Percentiles rank a stretch among this genome's conserved stretches.
These are phyloP conservation scores for Exsudoporus frostii DNA, from an alignment of 768 basidiomycete species.

Conservation along the genomic window DNA sequence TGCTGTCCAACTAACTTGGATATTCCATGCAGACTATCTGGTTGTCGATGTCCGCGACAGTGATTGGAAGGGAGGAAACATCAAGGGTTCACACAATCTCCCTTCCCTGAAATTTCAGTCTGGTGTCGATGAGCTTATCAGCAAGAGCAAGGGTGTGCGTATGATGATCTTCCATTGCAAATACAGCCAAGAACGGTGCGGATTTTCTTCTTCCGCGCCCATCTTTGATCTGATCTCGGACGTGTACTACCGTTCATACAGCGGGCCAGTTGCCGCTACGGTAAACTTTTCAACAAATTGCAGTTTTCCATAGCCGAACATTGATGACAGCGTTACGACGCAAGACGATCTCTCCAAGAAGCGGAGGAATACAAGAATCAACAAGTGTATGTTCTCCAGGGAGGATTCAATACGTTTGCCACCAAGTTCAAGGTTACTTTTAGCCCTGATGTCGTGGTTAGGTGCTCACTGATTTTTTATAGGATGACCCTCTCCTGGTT, in stretches of 20 bases:
- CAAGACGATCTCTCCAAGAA: constrained; percentile 47
- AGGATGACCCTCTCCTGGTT: constrained; percentile 67
- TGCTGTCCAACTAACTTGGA: background rate
- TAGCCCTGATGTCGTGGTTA: background rate
- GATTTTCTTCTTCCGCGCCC: background rate
- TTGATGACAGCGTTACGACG: constrained; percentile 57
- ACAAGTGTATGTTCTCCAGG: constrained; percentile 62
- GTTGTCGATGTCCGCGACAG: constrained; percentile 86
- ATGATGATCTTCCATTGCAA: constrained; percentile 76
- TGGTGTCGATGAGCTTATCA: constrained; percentile 56
- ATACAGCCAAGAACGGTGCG: constrained; percentile 73
- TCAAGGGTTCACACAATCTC: constrained; percentile 57
- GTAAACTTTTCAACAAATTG: constrained; percentile 37
- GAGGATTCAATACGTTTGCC: constrained; percentile 74
- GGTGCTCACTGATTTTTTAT: constrained; percentile 4
- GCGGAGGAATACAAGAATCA: constrained; percentile 45
- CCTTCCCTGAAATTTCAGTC: constrained; percentile 61
- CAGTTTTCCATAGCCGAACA: constrained; percentile 2
- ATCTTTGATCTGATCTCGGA: constrained; percentile 8
- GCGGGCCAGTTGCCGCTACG: constrained; percentile 76
- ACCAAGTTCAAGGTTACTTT: constrained; percentile 55
- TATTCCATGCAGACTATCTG: constrained; percentile 49
- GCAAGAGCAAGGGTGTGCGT: constrained; percentile 57
- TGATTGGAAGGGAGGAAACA: constrained; percentile 77
- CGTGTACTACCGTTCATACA: constrained; percentile 26